phyloP scores from a whole-genome alignment of 176 grass and related monocot genomes.

The Thalia dealbata region DNA sequence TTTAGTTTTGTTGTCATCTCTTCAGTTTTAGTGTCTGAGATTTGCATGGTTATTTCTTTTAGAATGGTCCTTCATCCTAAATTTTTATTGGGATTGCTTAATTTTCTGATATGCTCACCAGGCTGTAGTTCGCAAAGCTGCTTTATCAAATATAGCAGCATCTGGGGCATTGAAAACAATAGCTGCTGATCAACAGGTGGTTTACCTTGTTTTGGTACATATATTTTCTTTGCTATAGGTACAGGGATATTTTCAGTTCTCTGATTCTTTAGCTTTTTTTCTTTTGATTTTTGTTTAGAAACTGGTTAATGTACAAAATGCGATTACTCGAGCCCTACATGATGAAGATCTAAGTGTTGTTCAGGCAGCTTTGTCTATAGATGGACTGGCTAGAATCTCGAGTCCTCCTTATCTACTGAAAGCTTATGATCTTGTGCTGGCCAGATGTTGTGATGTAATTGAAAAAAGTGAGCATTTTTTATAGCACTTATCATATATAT shows the following conservation, averaged over 20 bases:
- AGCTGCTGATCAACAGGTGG: slow-evolving; percentile 45
- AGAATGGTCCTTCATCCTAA: slow-evolving; percentile 22
- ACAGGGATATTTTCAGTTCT: too few relatives aligned
- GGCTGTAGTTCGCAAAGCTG: slow-evolving; percentile 49
- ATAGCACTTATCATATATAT: slow-evolving; percentile 7
- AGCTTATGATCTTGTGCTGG: slow-evolving; percentile 47
- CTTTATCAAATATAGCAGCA: slow-evolving; percentile 64
- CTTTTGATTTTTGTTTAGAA: slow-evolving; percentile 36
- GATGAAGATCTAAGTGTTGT: slow-evolving; percentile 90
- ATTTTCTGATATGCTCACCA: slow-evolving; percentile 30
- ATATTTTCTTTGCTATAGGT: neutral
- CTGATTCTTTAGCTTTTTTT: slow-evolving; percentile 1
- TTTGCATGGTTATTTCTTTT: neutral
- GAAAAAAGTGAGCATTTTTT: slow-evolving; percentile 42
- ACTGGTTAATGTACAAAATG: slow-evolving; percentile 56
- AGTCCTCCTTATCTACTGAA: slow-evolving; percentile 46
- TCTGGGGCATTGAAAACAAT: slow-evolving; percentile 41
- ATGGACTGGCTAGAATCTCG: slow-evolving; percentile 48
- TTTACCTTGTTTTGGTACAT: neutral
- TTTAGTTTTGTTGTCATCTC: neutral
- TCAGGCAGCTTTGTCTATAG: slow-evolving; percentile 79
- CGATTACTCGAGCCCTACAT: slow-evolving; percentile 55
- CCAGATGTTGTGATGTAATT: slow-evolving; percentile 53
- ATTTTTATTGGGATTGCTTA: neutral
- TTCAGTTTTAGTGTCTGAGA: neutral